Evolutionary conservation across 176 grass and related monocot genomes (phyloP).

Genomic region (Triticum aestivum): DNA sequence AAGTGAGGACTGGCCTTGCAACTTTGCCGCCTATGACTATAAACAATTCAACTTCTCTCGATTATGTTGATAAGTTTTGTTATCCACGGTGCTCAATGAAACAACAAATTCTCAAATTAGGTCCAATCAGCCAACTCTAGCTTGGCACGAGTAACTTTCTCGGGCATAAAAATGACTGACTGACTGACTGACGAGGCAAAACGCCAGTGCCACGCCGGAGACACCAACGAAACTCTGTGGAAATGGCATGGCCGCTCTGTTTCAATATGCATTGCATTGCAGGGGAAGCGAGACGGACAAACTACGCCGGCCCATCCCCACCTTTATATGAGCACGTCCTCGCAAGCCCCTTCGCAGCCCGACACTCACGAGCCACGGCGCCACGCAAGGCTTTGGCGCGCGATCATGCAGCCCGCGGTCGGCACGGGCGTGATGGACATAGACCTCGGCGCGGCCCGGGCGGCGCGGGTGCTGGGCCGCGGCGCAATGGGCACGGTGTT

Average conservation of each 20-base stretch:
- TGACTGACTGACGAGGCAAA: neutral
- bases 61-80: neutral
- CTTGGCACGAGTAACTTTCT: neutral
- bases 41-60: neutral
- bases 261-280: neutral
- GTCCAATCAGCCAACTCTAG: too few relatives aligned
- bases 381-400: too few relatives aligned
- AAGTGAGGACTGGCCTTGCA: neutral
- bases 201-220: constrained; percentile 15
- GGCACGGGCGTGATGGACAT: constrained; percentile 28
- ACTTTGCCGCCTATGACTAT: neutral
- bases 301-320: constrained; percentile 11
- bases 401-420: neutral
- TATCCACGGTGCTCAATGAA: neutral
- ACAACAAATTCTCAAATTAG: neutral
- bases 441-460: constrained; percentile 53
- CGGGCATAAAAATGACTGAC: neutral
- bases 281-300: constrained; percentile 7
- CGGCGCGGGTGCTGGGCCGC: constrained; percentile 74
- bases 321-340: constrained; percentile 22
- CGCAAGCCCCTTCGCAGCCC: neutral
- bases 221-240: neutral
- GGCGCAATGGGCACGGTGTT: constrained; percentile 98
- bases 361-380: neutral
- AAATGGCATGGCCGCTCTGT: constrained; percentile 19